Base-by-base conservation (phyloP, 1,284 basidiomycete genomes). In the Cystobasidium slooffiae region DNA sequence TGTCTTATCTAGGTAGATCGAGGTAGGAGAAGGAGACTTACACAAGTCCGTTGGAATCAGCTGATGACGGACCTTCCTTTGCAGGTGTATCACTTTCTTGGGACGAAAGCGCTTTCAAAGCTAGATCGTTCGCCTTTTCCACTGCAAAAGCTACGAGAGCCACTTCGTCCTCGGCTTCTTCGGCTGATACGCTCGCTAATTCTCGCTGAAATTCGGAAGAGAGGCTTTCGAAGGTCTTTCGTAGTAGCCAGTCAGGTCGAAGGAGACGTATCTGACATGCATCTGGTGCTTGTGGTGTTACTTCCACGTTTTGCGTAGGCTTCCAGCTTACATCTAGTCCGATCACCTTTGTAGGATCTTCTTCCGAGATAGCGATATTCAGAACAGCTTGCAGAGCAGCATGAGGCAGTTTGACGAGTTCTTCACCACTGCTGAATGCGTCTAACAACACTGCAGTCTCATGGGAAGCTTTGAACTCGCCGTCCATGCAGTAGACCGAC, bases 401-500 rank as follows among this genome's bases (percentile, higher is more conserved):
- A 22, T 16, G 56, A 10, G 20, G 43, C 68, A 31, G 37, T 1
- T 20, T 9, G 18, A 31, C 47, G 10, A 53, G 64, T 12, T 68
- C 66, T 56, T 47, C 31, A 10, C 55, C 66, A 58, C 44, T 51
- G 47, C 41, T 46, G 66, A 43, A 43, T 16, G 43, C 39, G n/a
- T 55, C 66, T 44, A 68, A n/a, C 12, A 58, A n/a, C 12, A 3
- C 37, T 18, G 46, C 56, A 6, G 68, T 62, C 8, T 31, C 44
- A 12, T 70, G 43, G 20, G 24, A 18, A 9, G 46, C n/a, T 6
- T 22, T 51, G 63, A 73, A 66, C 44, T 73, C 70, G 51, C 44
- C 63, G 1, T 65, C 51, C 24, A 73, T 41, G 70, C 70, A 73
- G 53, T 64, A 73, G 44, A 73, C 59, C 31, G 70, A 73, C 46